Percentiles rank a stretch among this genome's conserved stretches.
Conservation (phyloP, 805 yeast genomes). For the Barnettozyma californica region DNA sequence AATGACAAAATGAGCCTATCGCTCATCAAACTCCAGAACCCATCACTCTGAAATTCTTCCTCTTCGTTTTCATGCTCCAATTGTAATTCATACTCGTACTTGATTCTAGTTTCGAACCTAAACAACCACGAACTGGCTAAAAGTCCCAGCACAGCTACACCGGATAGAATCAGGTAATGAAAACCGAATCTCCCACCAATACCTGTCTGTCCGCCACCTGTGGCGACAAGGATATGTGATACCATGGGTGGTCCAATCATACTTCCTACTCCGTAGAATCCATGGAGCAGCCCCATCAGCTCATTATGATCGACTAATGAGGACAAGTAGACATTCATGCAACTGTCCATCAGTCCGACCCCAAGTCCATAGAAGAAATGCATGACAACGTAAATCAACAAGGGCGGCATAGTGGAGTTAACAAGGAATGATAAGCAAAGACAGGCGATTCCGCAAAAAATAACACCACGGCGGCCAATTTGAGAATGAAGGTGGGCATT, state of each 20-base stretch:
- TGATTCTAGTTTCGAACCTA: slow-evolving; percentile 35
- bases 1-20: slow-evolving; percentile 39
- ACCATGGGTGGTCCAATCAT: slow-evolving; percentile 63
- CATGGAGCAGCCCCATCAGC: slow-evolving; percentile 60
- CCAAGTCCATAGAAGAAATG: slow-evolving; percentile 48
- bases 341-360: slow-evolving; percentile 51
- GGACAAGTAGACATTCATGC: slow-evolving; percentile 44
- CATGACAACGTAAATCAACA: slow-evolving; percentile 32
- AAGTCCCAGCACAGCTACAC: slow-evolving; percentile 28
- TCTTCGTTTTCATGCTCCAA: slow-evolving; percentile 13
- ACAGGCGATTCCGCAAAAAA: slow-evolving; percentile 29
- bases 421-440: slow-evolving; percentile 36
- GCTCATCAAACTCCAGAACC: slow-evolving; percentile 18
- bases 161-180: slow-evolving; percentile 35
- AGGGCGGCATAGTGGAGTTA: slow-evolving; percentile 33
- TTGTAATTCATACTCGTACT: slow-evolving; percentile 22
- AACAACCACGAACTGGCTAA: slow-evolving; percentile 37
- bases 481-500: slow-evolving; percentile 37
- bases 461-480: slow-evolving; percentile 46
- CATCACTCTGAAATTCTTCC: not conserved
- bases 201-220: slow-evolving; percentile 17
- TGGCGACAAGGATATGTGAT: slow-evolving; percentile 33
- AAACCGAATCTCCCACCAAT: slow-evolving; percentile 17
- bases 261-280: slow-evolving; percentile 68
- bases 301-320: slow-evolving; percentile 48